Conservation (phyloP, 345 rosid species). For the Citrus glauca region DNA sequence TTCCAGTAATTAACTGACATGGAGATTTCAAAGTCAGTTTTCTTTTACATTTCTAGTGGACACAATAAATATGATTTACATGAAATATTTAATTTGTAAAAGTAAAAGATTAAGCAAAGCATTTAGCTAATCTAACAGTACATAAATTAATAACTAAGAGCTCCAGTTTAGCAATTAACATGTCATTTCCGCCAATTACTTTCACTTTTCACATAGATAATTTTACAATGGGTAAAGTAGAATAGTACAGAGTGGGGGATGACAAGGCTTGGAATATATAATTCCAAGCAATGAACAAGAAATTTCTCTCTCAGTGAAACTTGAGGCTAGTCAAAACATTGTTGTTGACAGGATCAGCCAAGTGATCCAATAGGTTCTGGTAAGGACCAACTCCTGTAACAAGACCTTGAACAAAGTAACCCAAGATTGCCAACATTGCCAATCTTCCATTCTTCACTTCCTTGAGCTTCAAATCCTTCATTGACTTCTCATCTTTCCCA, state of each 20-base stretch:
- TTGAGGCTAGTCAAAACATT: slow-evolving; percentile 89
- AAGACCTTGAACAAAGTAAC: slow-evolving; percentile 69
- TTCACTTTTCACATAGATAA: slow-evolving; percentile 40
- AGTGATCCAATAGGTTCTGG: slow-evolving; percentile 93
- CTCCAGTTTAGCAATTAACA: slow-evolving; percentile 16
- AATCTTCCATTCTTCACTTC: slow-evolving; percentile 92
- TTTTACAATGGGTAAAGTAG: slow-evolving; percentile 19
- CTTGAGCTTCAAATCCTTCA: slow-evolving; percentile 90
- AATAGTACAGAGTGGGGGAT: background rate
- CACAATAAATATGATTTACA: no score
- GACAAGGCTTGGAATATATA: no score
- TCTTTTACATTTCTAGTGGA: no score
- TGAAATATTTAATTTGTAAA: no score
- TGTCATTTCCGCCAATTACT: slow-evolving; percentile 39
- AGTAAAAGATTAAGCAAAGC: no score
- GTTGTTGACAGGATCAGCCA: slow-evolving; percentile 96
- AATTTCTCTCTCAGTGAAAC: slow-evolving; percentile 58
- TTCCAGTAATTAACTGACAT: no score
- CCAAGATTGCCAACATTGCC: slow-evolving; percentile 88
- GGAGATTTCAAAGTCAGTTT: no score
- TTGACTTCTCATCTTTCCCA: slow-evolving; percentile 82
- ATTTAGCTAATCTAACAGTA: no score
- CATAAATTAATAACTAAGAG: background rate
- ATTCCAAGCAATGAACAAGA: slow-evolving; percentile 6
- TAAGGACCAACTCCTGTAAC: slow-evolving; percentile 94